Conservation (phyloP, 2,329 filamentous ascomycete species). For the Fusarium longipes region DNA sequence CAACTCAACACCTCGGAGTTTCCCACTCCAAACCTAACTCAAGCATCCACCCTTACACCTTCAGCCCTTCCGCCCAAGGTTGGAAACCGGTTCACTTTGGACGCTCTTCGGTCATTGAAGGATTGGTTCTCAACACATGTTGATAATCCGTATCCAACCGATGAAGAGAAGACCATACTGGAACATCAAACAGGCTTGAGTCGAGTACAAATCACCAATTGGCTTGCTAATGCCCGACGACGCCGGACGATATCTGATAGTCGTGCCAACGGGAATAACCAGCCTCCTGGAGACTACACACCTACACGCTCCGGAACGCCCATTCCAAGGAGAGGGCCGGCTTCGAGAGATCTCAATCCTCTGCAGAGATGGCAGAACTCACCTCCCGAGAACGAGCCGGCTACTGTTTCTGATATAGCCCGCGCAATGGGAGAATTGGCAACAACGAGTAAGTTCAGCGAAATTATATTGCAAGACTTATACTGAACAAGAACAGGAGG, state of each 20-base stretch:
- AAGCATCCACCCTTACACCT: not conserved
- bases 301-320: constrained; percentile 65
- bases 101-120: constrained; percentile 66
- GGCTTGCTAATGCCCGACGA: constrained; percentile 86
- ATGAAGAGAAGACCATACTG: constrained; percentile 81
- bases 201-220: constrained; percentile 84
- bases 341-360: constrained; percentile 37
- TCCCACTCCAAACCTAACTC: not conserved
- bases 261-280: not conserved
- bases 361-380: constrained; percentile 51
- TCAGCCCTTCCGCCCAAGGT: constrained; percentile 21
- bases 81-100: constrained; percentile 28
- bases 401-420: constrained; percentile 48
- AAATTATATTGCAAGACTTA: constrained; percentile 54
- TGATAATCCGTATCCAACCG: constrained; percentile 83
- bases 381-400: constrained; percentile 50
- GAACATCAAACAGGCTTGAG: constrained; percentile 79
- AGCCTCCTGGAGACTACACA: constrained; percentile 30
- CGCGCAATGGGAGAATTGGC: constrained; percentile 38
- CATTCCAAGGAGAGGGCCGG: constrained; percentile 50
- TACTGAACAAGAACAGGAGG: constrained; percentile 49
- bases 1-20: not conserved
- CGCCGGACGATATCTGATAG: constrained; percentile 71
- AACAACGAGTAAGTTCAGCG: constrained; percentile 4
- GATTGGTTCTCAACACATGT: constrained; percentile 81